These are phyloP conservation scores for Microbotryomycetes sp. DNA, from an alignment of 1,284 basidiomycete species.

Conservation along the genomic window DNA sequence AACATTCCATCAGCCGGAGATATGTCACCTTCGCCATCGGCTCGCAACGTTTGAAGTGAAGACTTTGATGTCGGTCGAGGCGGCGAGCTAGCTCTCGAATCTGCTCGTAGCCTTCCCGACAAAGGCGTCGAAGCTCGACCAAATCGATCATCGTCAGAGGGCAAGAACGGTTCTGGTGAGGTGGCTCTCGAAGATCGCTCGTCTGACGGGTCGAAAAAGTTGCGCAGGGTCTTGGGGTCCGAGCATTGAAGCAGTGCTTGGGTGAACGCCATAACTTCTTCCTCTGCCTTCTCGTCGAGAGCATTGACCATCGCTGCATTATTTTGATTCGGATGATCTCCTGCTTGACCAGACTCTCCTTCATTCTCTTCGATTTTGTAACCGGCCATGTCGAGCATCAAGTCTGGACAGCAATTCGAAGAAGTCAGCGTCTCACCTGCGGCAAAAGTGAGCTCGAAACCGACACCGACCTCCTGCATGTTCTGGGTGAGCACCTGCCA, in stretches of 20 bases:
- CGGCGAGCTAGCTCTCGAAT: slow-evolving; percentile 3
- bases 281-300: slow-evolving; percentile 15
- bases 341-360: slow-evolving; percentile 15
- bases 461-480: background rate
- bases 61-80: slow-evolving; percentile 14
- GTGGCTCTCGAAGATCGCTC: slow-evolving; percentile 5
- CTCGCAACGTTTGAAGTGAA: slow-evolving; percentile 21
- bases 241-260: slow-evolving; percentile 39
- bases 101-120: background rate
- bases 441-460: background rate
- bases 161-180: slow-evolving; percentile 10
- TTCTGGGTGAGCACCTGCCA: background rate
- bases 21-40: slow-evolving; percentile 8
- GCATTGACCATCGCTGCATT: background rate
- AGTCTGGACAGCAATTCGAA: slow-evolving; percentile 43
- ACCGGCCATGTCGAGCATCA: slow-evolving; percentile 48
- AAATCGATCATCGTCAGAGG: slow-evolving; percentile 5
- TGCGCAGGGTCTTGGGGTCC: slow-evolving; percentile 35
- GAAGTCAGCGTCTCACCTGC: background rate
- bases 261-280: slow-evolving; percentile 35
- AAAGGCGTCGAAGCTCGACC: background rate
- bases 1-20: slow-evolving; percentile 23
- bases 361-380: slow-evolving; percentile 40
- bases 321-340: slow-evolving; percentile 12
- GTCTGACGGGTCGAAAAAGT: slow-evolving; percentile 24